Evolutionary conservation across 306 rosid species (phyloP), one percentile per base, ranked within the genome.

Genomic region (Astragalus glycyphyllos): DNA sequence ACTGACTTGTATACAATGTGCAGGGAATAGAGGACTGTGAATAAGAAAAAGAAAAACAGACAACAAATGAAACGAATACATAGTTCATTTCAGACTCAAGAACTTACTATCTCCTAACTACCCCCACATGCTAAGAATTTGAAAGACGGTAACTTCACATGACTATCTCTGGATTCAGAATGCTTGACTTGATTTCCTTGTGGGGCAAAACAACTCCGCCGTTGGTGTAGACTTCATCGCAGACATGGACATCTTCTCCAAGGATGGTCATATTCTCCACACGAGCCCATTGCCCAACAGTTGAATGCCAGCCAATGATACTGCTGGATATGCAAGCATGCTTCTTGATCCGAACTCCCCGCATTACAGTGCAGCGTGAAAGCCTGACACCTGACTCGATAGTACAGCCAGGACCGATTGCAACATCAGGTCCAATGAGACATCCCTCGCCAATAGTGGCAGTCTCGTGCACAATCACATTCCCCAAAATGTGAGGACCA

Each of bases 141-240:
- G 67, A 37, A 54, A 53, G 44, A 20, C 68, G 58, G 11, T 12
- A 54, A 68, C 78, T 50, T 90, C 83, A 93, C 98, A 94, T 94
- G 50, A 94, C 96, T 60, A 94, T 94, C 82, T 94, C 98, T 12
- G 98, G 98, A 85, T 90, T 94, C 90, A 89, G 69, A 83, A 94
- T 90, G 89, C 88, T 94, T 7, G 97, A 69, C 76, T 89, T 94
- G 84, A 94, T 90, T 88, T 94, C 97, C 82, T 94, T 94, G 88
- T 94, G 98, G 42, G 98, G 98, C 85, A 94, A 79, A 65, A 94
- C 97, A 49, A 94, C 96, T 7, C 97, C 97, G 31, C 98, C 98
- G 38, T 94, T 94, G 76, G 86, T 94, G 86, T 94, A 94, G 68
- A 94, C 69, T 72, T 94, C 98, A 79, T 94, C 98, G 42, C 89